A percentile compares a stretch with the other conserved stretches of the same genome.
Evolutionary conservation across 495 filamentous ascomycete species (phyloP).

Genomic region (Xylaria intraflava): DNA sequence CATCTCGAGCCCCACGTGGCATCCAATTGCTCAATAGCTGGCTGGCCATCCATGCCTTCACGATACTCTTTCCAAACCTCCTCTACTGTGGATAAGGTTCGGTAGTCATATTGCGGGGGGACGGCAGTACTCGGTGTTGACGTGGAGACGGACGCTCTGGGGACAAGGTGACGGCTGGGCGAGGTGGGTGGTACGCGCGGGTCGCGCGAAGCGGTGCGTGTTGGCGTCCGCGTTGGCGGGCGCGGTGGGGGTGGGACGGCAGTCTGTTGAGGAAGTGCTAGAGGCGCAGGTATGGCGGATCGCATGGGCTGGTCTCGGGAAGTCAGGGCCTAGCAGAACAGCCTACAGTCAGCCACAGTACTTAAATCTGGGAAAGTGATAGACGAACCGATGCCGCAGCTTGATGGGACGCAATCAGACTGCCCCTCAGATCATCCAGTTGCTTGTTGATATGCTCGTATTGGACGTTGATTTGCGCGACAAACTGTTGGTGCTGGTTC

Average conservation of each 20-base stretch:
- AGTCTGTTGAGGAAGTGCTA: slow-evolving; percentile 18
- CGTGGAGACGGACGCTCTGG: slow-evolving; percentile 14
- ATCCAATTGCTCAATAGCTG: slow-evolving; percentile 27
- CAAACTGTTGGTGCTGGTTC: slow-evolving; percentile 27
- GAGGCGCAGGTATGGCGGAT: slow-evolving; percentile 21
- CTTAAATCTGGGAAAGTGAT: background rate
- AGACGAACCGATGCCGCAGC: slow-evolving; percentile 23
- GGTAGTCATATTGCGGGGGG: slow-evolving; percentile 27
- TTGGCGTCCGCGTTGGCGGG: slow-evolving; percentile 20
- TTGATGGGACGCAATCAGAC: slow-evolving; percentile 27
- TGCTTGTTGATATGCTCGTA: slow-evolving; percentile 27
- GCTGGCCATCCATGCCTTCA: slow-evolving; percentile 28
- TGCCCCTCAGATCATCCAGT: slow-evolving; percentile 23
- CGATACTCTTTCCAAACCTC: slow-evolving; percentile 33
- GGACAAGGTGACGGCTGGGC: slow-evolving; percentile 10
- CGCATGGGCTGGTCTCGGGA: slow-evolving; percentile 20
- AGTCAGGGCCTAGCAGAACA: slow-evolving; percentile 17
- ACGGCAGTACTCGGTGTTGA: slow-evolving; percentile 15
- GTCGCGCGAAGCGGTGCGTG: slow-evolving; percentile 16
- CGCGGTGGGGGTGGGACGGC: slow-evolving; percentile 19
- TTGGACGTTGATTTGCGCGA: slow-evolving; percentile 27
- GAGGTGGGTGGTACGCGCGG: slow-evolving; percentile 22
- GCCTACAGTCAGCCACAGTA: slow-evolving; percentile 10
- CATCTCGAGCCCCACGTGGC: slow-evolving; percentile 28
- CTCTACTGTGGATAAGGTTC: slow-evolving; percentile 26